Evolutionary conservation across 2,329 filamentous ascomycete species (phyloP).

Genomic region (Hypoxylon sp.): DNA sequence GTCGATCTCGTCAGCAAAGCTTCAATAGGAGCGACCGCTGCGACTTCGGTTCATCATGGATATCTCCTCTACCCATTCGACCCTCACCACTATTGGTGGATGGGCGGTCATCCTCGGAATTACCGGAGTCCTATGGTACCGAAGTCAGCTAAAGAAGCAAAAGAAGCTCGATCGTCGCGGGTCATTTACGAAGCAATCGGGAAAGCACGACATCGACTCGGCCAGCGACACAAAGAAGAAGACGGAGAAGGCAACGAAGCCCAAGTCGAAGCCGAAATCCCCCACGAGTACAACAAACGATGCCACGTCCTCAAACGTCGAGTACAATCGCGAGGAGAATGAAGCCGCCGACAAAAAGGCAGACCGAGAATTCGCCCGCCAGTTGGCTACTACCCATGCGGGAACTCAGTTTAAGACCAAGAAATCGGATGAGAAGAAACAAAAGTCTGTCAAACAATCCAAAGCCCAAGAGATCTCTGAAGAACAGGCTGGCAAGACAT

Average conservation of each 20-base stretch:
- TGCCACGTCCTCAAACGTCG: conserved; percentile 51
- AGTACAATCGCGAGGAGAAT: conserved; percentile 60
- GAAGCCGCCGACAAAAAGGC: conserved; percentile 73
- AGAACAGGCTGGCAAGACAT: conserved; percentile 62
- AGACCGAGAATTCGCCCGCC: conserved; percentile 76
- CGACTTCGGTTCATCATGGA: conserved; percentile 46
- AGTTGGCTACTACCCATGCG: conserved; percentile 77
- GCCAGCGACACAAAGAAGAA: conserved; percentile 54
- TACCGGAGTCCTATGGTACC: conserved; percentile 46
- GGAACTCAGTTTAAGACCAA: conserved; percentile 71
- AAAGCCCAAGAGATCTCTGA: conserved; percentile 66
- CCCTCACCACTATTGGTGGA: conserved; percentile 54
- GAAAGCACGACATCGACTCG: conserved; percentile 45
- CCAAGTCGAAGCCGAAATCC: conserved; percentile 54
- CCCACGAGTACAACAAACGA: conserved; percentile 49
- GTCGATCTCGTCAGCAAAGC: conserved; percentile 21
- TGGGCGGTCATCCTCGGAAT: conserved; percentile 52
- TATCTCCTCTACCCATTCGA: conserved; percentile 44
- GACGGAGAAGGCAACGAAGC: conserved; percentile 55
- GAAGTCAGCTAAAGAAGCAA: conserved; percentile 39
- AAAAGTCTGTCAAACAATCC: conserved; percentile 78
- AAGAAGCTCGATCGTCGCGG: conserved; percentile 29
- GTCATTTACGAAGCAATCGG: conserved; percentile 42
- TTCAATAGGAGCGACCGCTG: conserved; percentile 9
- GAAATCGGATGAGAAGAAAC: conserved; percentile 71